Evolutionary conservation across 345 rosid species (phyloP).

Genomic region (Aquilaria yunnanensis): DNA sequence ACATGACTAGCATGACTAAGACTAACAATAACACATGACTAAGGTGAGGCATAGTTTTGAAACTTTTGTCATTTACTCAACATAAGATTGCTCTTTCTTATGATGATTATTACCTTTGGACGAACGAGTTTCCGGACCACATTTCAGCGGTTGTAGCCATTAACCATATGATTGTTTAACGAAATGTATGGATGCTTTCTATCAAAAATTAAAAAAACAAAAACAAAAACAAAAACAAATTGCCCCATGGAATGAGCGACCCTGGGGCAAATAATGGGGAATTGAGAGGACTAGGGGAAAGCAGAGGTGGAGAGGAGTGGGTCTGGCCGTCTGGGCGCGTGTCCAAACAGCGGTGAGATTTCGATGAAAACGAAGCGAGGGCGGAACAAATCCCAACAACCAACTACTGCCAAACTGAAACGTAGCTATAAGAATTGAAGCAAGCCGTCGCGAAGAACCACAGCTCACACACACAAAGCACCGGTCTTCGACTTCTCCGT

Average conservation of each 20-base stretch:
- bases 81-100: not conserved
- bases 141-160: not conserved
- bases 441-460: no score
- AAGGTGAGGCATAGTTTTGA: not conserved
- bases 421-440: not conserved
- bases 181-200: not conserved
- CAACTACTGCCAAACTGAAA: not conserved
- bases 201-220: not conserved
- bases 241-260: not conserved
- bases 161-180: not conserved
- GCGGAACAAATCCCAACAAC: not conserved
- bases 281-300: not conserved
- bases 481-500: constrained; percentile 21
- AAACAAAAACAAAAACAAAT: not conserved
- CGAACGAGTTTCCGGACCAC: not conserved
- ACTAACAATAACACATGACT: no score
- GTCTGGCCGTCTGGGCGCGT: not conserved
- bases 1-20: no score
- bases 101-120: no score
- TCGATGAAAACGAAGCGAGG: constrained; percentile 1
- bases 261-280: no score
- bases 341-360: not conserved
- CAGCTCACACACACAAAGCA: not conserved
- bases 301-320: not conserved
- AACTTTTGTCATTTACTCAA: not conserved